Evolutionary conservation across 1,284 basidiomycete genomes (phyloP).

Genomic region (Melampsora americana): DNA sequence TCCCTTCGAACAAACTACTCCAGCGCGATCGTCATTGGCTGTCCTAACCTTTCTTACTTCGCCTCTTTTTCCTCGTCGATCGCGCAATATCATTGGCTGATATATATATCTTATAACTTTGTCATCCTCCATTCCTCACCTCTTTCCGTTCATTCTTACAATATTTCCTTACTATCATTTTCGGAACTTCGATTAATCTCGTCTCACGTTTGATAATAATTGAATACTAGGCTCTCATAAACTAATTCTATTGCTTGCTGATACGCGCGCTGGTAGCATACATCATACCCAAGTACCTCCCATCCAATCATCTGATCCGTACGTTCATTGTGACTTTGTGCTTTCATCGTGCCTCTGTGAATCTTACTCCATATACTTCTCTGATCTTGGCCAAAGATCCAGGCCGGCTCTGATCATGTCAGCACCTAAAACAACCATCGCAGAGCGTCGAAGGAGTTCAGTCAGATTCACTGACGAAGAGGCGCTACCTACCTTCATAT

Average conservation of each 20-base stretch:
- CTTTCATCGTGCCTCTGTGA: neutral
- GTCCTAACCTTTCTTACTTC: neutral
- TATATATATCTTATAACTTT: neutral
- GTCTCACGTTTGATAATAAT: neutral
- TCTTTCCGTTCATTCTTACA: neutral
- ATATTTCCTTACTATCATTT: neutral
- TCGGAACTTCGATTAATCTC: neutral
- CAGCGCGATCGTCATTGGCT: neutral
- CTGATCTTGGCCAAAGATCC: neutral
- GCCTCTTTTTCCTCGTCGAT: conserved; percentile 2
- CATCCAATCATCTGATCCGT: neutral
- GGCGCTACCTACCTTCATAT: conserved; percentile 5
- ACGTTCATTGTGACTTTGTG: neutral
- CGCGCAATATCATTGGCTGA: neutral
- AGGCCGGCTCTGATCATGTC: conserved; percentile 29
- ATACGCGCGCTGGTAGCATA: neutral
- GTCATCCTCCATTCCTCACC: neutral
- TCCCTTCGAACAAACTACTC: neutral
- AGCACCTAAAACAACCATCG: conserved; percentile 3
- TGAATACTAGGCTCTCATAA: neutral
- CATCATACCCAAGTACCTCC: neutral
- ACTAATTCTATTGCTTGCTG: neutral
- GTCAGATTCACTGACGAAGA: conserved; percentile 29
- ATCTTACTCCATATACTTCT: neutral
- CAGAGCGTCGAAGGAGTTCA: conserved; percentile 26